Conservation (phyloP, 805 yeast species). For the Yarrowia osloensis region DNA sequence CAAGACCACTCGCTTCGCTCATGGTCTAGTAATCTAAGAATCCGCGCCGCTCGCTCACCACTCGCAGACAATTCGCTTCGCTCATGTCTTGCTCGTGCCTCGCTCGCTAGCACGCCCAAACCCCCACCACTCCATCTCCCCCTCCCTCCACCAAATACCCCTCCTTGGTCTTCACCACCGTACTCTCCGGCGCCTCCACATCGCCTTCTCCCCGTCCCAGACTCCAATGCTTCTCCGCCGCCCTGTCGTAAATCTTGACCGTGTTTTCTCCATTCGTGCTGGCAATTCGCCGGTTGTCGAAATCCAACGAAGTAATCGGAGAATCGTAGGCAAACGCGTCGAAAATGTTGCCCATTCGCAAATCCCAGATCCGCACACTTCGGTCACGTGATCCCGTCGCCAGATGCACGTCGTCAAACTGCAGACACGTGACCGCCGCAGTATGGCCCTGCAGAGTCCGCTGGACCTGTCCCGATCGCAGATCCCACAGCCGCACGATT, state of each 20-base stretch:
- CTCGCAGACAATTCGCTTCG: too few relatives aligned
- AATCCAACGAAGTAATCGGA: conserved; percentile 57
- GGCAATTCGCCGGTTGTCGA: conserved; percentile 60
- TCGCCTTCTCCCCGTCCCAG: conserved; percentile 51
- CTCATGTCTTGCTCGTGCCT: too few relatives aligned
- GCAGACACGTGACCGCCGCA: conserved; percentile 64
- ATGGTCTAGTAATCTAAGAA: too few relatives aligned
- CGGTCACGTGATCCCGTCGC: conserved; percentile 66
- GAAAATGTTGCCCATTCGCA: conserved; percentile 62
- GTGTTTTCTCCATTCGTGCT: conserved; percentile 53
- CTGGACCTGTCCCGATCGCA: conserved; percentile 67
- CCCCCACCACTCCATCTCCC: conserved; percentile 57
- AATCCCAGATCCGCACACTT: conserved; percentile 70
- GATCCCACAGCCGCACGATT: conserved; percentile 72
- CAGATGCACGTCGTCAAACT: conserved; percentile 65
- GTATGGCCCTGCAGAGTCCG: conserved; percentile 67
- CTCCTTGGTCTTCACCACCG: conserved; percentile 54
- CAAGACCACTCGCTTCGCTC: too few relatives aligned
- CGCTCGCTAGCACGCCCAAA: conserved; percentile 56
- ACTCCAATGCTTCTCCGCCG: conserved; percentile 54
- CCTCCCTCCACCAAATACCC: conserved; percentile 71
- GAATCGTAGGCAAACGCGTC: conserved; percentile 64
- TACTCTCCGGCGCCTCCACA: conserved; percentile 42
- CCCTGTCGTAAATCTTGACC: conserved; percentile 61
- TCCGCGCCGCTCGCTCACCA: too few relatives aligned